Evolutionary conservation across 2,329 filamentous ascomycete genomes (phyloP).

Genomic region (Aspergillus jensenii): DNA sequence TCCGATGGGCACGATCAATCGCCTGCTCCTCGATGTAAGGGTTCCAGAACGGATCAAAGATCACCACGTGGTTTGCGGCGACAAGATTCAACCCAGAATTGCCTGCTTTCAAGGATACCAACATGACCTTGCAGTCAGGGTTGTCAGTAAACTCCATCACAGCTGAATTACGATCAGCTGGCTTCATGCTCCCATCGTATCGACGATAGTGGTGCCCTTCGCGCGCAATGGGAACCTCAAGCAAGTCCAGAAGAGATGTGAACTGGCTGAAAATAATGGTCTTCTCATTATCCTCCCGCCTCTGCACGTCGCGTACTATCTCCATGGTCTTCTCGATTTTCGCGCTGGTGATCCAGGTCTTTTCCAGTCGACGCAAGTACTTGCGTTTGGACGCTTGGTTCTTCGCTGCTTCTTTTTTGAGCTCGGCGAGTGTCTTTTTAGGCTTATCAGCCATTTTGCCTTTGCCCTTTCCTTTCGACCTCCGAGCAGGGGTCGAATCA

Average conservation of each 20-base stretch:
- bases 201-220: conserved; percentile 61
- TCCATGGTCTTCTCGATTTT: conserved; percentile 71
- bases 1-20: conserved; percentile 83
- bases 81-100: conserved; percentile 86
- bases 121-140: conserved; percentile 64
- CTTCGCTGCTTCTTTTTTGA: conserved; percentile 53
- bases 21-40: conserved; percentile 91
- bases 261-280: conserved; percentile 82
- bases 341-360: conserved; percentile 70
- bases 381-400: conserved; percentile 65
- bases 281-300: conserved; percentile 62
- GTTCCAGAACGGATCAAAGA: conserved; percentile 94
- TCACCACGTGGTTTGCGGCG: conserved; percentile 79
- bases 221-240: conserved; percentile 69
- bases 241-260: conserved; percentile 73
- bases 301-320: conserved; percentile 56
- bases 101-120: conserved; percentile 76
- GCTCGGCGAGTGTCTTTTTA: conserved; percentile 38
- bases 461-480: conserved; percentile 44
- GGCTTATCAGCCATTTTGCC: conserved; percentile 48
- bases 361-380: conserved; percentile 68
- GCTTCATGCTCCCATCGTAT: conserved; percentile 75
- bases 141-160: conserved; percentile 67
- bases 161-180: conserved; percentile 64
- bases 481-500: conserved; percentile 50